A percentile compares a stretch with the other conserved stretches of the same genome.
phyloP scores from a whole-genome alignment of 257 asterid species.

The Haberlea rhodopensis region DNA sequence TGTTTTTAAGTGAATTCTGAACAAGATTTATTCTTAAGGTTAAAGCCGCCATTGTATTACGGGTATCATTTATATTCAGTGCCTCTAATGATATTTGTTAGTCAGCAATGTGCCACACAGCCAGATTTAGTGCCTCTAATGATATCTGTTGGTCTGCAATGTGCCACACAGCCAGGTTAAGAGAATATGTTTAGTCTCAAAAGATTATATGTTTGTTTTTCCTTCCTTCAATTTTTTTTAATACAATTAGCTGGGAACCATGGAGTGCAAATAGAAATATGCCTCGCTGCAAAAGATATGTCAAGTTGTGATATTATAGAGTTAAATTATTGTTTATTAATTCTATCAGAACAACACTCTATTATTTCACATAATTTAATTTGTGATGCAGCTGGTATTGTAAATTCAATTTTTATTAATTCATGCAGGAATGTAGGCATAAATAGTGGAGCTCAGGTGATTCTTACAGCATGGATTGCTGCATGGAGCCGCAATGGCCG shows the following conservation, averaged over 20 bases:
- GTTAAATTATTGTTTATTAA: not conserved
- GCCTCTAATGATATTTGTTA: conserved; percentile 9
- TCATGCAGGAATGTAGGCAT: conserved; percentile 37
- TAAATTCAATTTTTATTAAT: conserved; percentile 4
- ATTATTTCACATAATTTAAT: not conserved
- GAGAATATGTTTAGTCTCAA: not conserved
- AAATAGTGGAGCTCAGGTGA: conserved; percentile 16
- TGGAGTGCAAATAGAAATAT: not conserved
- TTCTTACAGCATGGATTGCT: conserved; percentile 65
- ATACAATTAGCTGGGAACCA: not conserved
- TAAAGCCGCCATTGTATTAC: too few species aligned
- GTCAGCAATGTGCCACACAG: not conserved
- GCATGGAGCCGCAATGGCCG: conserved; percentile 91
- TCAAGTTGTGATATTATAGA: too few species aligned
- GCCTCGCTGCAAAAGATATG: not conserved
- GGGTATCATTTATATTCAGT: too few species aligned
- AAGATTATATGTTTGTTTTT: not conserved
- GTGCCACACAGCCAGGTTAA: not conserved
- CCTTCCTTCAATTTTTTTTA: too few species aligned
- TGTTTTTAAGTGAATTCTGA: not conserved
- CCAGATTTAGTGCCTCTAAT: conserved; percentile 3
- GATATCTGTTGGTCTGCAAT: not conserved
- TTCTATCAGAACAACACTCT: not conserved
- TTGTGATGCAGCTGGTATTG: conserved; percentile 1
- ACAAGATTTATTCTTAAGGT: not conserved